These are phyloP conservation scores for Suhomyces guaymorum DNA, from an alignment of 1,139 yeast species.

Conservation along the genomic window DNA sequence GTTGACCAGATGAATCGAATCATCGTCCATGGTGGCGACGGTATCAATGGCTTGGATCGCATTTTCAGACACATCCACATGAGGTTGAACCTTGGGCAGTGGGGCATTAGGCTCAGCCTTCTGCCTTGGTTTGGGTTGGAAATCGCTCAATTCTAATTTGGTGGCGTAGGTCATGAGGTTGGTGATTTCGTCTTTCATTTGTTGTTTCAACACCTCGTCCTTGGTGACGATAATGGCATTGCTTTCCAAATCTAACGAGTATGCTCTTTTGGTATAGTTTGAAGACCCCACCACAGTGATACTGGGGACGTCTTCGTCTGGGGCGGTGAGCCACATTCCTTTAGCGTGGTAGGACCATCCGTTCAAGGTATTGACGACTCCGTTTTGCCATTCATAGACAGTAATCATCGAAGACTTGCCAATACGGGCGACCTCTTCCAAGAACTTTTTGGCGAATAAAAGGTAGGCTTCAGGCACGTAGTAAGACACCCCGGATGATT, in stretches of 20 bases:
- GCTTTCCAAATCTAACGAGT: conserved; percentile 82
- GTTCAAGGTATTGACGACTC: conserved; percentile 72
- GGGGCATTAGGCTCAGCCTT: conserved; percentile 1
- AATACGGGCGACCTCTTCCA: conserved; percentile 50
- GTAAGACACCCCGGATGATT: conserved; percentile 79
- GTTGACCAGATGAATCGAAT: conserved; percentile 8
- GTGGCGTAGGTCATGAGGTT: conserved; percentile 57
- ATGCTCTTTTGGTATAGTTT: conserved; percentile 89
- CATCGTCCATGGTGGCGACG: conserved; percentile 12
- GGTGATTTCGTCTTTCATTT: conserved; percentile 64
- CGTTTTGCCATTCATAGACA: conserved; percentile 83
- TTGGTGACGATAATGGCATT: conserved; percentile 78
- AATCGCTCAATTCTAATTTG: conserved; percentile 56
- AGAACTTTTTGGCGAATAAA: conserved; percentile 68
- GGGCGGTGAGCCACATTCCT: conserved; percentile 83
- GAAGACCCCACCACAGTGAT: conserved; percentile 89
- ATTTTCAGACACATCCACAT: conserved; percentile 14
- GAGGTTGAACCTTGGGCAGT: conserved; percentile 3
- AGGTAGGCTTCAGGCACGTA: conserved; percentile 87
- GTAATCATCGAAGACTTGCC: conserved; percentile 51
- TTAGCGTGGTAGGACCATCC: conserved; percentile 99
- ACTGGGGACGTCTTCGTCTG: conserved; percentile 59
- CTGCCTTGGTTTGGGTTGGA: conserved; percentile 39
- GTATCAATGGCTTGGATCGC: conserved; percentile 17
- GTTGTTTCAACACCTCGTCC: conserved; percentile 56